Base-by-base conservation (phyloP, 2,329 filamentous ascomycete genomes). In the Cytospora mali region DNA sequence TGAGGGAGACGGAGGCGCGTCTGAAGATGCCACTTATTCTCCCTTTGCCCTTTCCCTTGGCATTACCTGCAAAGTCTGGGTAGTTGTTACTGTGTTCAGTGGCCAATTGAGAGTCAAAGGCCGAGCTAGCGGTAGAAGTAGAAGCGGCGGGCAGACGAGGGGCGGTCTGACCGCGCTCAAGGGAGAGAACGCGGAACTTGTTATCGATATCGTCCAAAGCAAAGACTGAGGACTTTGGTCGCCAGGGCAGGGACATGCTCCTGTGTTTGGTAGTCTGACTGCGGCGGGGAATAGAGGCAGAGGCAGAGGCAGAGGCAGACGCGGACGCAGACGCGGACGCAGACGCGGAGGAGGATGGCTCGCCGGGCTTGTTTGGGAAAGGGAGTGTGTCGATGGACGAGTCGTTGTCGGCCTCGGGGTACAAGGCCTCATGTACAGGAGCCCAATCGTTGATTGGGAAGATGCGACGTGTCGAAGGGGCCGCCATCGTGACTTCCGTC, bases 1-100 rank as follows among this genome's bases (percentile, higher is more conserved):
- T 81, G 56, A 86, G 69, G 10, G 82, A 84, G 58, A 84, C 69
- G 3, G 84, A 87, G 0, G 84, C 84, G 11, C 84, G 77, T 27
- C 84, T 80, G 55, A 86, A 76, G 66, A 81, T 82, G 54, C 80
- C 79, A 70, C 80, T 83, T 62, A 86, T 71, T 53, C 62, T 66
- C 52, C 55, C 70, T 65, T 64, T 73, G 69, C 62, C 70, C 68
- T 55, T 73, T 65, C 49, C 67, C 66, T 21, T 63, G 64, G 9
- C 39, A 14, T 31, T 23, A 9, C 25, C 29, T 16, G 39, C 35
- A 10, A 18, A 27, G 50, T 58, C 53, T 18, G 42, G 23, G 18
- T 62, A 16, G 53, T 48, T 27, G 35, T 48, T 53, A 53, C 58
- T 48, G 62, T 64, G 57, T 31, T 28, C 61, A 27, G 39, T 48